Base-by-base conservation (phyloP, 2,329 filamentous ascomycete genomes). In the Decorospora gaudefroyi region DNA sequence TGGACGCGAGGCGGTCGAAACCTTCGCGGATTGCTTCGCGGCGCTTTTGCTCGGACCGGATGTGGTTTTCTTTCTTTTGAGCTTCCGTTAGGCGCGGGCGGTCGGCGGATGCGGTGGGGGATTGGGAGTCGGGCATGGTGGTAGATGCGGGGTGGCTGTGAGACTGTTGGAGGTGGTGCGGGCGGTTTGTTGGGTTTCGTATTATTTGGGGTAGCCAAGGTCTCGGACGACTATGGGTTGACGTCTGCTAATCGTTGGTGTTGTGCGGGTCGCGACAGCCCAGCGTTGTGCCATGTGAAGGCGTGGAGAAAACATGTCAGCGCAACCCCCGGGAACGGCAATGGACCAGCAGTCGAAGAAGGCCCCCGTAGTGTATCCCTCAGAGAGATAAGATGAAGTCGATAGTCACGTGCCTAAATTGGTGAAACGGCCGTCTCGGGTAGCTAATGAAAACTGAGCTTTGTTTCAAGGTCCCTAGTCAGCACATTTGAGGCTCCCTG, bases 1-100 rank as follows among this genome's bases (percentile, higher is more conserved):
- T 78, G 39, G 85, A 81, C 11, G 88, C 88, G 17, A 96, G 79
- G 22, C 84, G 81, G 68, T 95, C 89, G 67, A 95, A 95, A 43
- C 87, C 88, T 46, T 88, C 84, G 32, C 90, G 81, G 55, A 96
- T 95, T 10, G 86, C 87, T 44, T 84, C 80, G 30, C 84, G 81
- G 23, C 84, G 81, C 70, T 86, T 83, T 61, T 82, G 78, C 66
- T 83, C 80, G 4, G 83, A 86, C 16, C 81, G 80, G 57, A 87
- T 87, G 70, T 88, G 85, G 64, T 88, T 88, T 61, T 80, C 81
- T 67, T 87, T 87, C 76, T 87, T 88, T 64, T 88, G 83, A 49
- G 82, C 76, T 56, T 87, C 84, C 32, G 83, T 84, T 49, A 88
- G 74, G 51, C 84, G 79, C 25, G 84, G 80, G 56, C 85, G 84